Base-by-base conservation (phyloP, 1,139 yeast species). In the Sugiyamaella paludigena region DNA sequence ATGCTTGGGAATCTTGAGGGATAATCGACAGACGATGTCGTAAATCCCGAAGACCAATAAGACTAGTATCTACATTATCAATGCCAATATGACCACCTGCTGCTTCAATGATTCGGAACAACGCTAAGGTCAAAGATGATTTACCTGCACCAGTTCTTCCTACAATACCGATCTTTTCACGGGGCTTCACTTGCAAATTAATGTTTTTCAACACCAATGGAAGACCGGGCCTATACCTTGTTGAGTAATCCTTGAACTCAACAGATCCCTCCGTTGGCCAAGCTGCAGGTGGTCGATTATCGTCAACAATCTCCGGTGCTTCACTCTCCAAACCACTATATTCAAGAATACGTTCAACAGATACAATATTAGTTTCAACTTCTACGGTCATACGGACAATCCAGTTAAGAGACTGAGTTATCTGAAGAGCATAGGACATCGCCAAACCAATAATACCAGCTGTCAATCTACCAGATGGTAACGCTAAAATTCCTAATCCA, bases 371-470 rank as follows among this genome's bases (percentile, higher is more conserved):
- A 10, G 97, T 88, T 66, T 92, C 98, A 46, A 92, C 96, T 62
- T 91, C 98, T 48, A 91, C 98, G 0, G 96, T 88, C 98, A 91
- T 91, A 71, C 98, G 79, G 32, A 92, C 97, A 68, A 91, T 88
- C 98, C 98, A 91, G 69, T 91, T 91, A 69, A 92, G 78, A 0
- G 96, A 78, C 69, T 91, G 97, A 0, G 98, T 92, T 53, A 89
- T 79, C 68, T 89, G 96, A 58, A 92, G 76, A 3, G 98, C 92
- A 67, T 92, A 92, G 40, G 95, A 85, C 57, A 92, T 87, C 24
- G 96, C 86, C 59, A 92, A 76, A 75, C 98, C 98, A 63, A 91
- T 91, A 65, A 86, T 72, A 70, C 98, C 98, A 13, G 97, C 89
- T 19, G 91, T 80, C 37, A 89, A 75, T 29, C 73, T 68, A 11